Conservation (phyloP, 495 filamentous ascomycete genomes). For the Trichocladium uniseriatum region DNA sequence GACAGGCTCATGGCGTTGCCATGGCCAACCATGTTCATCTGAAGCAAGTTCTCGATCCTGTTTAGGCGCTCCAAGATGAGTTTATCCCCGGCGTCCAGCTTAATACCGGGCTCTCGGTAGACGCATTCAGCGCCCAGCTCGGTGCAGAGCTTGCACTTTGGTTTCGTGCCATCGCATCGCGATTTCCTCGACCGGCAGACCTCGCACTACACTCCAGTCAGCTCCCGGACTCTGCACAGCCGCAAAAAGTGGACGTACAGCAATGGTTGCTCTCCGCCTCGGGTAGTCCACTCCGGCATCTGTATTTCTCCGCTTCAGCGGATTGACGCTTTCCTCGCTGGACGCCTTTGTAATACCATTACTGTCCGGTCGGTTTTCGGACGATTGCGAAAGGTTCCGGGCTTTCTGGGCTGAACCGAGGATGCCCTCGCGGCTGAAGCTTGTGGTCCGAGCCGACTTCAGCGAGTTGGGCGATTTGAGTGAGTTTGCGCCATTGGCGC, state of each 20-base stretch:
- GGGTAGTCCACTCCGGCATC: conserved; percentile 60
- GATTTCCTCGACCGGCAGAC: conserved; percentile 79
- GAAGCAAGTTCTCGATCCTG: conserved; percentile 68
- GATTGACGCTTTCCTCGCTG: conserved; percentile 45
- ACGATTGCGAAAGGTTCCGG: conserved; percentile 45
- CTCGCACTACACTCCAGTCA: conserved; percentile 55
- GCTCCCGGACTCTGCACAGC: conserved; percentile 3
- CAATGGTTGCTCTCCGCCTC: conserved; percentile 60
- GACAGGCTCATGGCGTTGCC: conserved; percentile 34
- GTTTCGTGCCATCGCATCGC: conserved; percentile 71
- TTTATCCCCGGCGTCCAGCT: conserved; percentile 78
- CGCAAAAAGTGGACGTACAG: conserved; percentile 44
- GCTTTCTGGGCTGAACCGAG: conserved; percentile 50
- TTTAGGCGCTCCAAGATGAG: conserved; percentile 68
- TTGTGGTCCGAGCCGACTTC: conserved; percentile 38
- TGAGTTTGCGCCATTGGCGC: conserved; percentile 33
- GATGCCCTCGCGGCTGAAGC: conserved; percentile 49
- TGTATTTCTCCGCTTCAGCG: conserved; percentile 55
- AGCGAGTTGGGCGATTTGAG: conserved; percentile 44
- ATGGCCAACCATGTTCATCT: conserved; percentile 49
- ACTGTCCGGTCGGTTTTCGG: conserved; percentile 33
- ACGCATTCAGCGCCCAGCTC: conserved; percentile 75
- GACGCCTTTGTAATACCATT: conserved; percentile 39
- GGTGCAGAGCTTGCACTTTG: conserved; percentile 73
- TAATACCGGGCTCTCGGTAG: conserved; percentile 78